Evolutionary conservation across 306 rosid genomes (phyloP).

Genomic region (Alnus glutinosa): DNA sequence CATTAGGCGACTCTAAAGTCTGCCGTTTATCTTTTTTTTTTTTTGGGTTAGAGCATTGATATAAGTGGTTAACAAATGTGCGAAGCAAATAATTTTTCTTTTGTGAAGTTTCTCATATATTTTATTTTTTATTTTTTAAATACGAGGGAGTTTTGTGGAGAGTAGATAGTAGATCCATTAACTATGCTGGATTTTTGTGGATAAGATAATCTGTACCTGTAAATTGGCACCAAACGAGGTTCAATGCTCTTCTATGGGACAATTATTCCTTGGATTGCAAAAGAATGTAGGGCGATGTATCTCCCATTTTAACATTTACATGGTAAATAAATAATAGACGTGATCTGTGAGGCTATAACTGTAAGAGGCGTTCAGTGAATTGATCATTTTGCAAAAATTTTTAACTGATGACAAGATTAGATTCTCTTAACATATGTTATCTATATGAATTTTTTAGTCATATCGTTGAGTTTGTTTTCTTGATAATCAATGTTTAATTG

Average conservation of each 20-base stretch:
- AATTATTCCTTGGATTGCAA: background rate
- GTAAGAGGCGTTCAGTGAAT: too few relatives aligned
- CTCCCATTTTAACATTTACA: background rate
- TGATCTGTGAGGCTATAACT: too few relatives aligned
- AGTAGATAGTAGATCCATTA: background rate
- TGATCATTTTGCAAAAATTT: too few relatives aligned
- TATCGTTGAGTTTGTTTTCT: background rate
- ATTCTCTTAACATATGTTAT: background rate
- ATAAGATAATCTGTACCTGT: background rate
- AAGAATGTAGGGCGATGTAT: background rate
- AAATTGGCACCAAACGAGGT: background rate
- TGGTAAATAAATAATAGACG: background rate
- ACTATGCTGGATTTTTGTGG: background rate
- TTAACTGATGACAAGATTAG: background rate
- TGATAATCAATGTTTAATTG: background rate
- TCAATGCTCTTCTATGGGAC: background rate
- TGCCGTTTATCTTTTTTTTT: too few relatives aligned
- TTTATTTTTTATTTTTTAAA: too few relatives aligned
- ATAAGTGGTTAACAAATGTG: too few relatives aligned
- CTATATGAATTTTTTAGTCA: background rate
- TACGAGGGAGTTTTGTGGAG: too few relatives aligned
- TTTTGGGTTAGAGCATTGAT: too few relatives aligned
- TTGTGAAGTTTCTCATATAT: too few relatives aligned
- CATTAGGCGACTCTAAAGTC: too few relatives aligned
- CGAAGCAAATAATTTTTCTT: too few relatives aligned